phyloP scores from a whole-genome alignment of 75 land plant genomes.

The Azolla pinnata region DNA sequence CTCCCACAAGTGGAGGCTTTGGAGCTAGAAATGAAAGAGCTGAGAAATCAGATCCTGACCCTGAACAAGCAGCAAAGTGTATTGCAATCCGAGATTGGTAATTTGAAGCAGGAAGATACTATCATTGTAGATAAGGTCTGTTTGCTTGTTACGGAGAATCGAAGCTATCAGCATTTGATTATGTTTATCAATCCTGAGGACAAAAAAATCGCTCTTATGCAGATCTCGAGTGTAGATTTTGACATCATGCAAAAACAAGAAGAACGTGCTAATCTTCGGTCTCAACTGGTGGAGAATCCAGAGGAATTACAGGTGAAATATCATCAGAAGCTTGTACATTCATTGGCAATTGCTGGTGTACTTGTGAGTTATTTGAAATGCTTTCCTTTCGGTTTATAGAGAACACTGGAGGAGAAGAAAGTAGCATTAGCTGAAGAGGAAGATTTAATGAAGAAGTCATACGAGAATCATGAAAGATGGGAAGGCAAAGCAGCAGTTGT shows the following conservation, averaged over 20 bases:
- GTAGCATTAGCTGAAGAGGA: constrained; percentile 28
- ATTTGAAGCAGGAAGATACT: constrained; percentile 20
- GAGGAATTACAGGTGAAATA: constrained; percentile 61
- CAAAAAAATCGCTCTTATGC: no score
- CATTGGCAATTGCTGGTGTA: no score
- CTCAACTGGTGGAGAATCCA: constrained; percentile 78
- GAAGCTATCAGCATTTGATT: no score
- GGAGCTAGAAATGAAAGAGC: constrained; percentile 44
- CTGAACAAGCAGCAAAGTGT: constrained; percentile 51
- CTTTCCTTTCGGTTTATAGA: constrained; percentile 28
- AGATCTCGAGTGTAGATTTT: constrained; percentile 52
- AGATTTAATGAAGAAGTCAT: constrained; percentile 36
- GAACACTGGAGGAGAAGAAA: constrained; percentile 55
- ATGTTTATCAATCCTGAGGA: background rate
- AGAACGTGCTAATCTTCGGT: constrained; percentile 43
- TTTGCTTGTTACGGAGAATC: no score
- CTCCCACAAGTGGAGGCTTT: constrained; percentile 49
- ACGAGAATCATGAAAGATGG: constrained; percentile 36
- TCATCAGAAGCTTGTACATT: no score
- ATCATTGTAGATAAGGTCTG: constrained; percentile 32
- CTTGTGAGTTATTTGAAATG: background rate
- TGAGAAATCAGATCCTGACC: constrained; percentile 30
- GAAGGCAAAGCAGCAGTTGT: constrained; percentile 36
- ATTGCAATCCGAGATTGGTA: constrained; percentile 17
- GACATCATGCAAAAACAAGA: constrained; percentile 39